Base-by-base conservation (phyloP, 495 filamentous ascomycete species). In the Daldinia concentrica region DNA sequence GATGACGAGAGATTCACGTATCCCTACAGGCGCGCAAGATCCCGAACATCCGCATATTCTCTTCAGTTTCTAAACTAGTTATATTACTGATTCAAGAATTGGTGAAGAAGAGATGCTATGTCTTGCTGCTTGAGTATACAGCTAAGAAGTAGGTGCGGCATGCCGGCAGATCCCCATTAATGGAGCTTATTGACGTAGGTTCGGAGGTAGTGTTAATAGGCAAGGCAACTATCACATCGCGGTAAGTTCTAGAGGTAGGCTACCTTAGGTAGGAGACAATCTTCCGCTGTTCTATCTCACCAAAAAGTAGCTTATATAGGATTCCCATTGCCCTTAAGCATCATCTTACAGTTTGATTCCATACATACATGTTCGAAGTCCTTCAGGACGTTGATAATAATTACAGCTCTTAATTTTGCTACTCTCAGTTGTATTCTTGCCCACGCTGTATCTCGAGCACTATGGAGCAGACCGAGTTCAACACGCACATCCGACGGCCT, bases 401-500 rank as follows among this genome's bases (percentile, higher is more conserved):
- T 24, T 45, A 1, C 22, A 29, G 3, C 5, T 6, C 43, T 43
- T 41, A 15, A 59, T 41, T 29, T 30, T 14, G 15, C 6, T 22
- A n/a, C 12, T 37, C 24, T 39, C 34, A 15, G 9, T 12, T 26
- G 9, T n/a, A n/a, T 15, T 12, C 7, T 39, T 19, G 5, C 55
- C 6, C 22, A 15, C 8, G 34, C 52, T 27, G 24, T 41, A 63
- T 27, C 22, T 17, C 55, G 7, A 12, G 22, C 15, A 17, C 19
- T 15, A 72, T 68, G 64, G 70, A 72, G 60, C 54, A 68, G 0
- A 50, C 60, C 29, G 48, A 65, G n/a, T 57, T 72, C 17, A 55
- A 65, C 3, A 43, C 56, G n/a, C 64, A 52, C 12, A 57, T 72
- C 48, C 64, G 69, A 9, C 51, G 54, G 36, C 64, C 69, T 1